Conservation (phyloP, 2,329 filamentous ascomycete genomes). For the Cladosporium sp. region DNA sequence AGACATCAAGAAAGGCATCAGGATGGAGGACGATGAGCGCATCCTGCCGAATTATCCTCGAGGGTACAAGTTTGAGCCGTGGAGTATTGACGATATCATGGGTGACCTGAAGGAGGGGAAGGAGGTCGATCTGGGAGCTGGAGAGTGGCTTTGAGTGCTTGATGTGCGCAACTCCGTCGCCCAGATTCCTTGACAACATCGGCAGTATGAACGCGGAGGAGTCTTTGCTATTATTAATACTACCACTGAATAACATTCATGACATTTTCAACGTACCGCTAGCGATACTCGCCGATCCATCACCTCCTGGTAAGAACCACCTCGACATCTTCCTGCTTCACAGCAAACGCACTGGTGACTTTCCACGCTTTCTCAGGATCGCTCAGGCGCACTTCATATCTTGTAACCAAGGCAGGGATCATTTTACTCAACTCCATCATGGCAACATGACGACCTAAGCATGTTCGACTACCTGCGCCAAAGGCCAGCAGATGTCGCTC, state of each 20-base stretch:
- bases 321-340: neutral
- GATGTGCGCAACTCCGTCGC: neutral
- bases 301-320: neutral
- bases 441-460: constrained; percentile 17
- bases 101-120: constrained; percentile 33
- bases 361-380: constrained; percentile 12
- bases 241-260: no score
- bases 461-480: constrained; percentile 18
- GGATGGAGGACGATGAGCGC: constrained; percentile 34
- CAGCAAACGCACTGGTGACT: neutral
- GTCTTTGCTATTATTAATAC: no score
- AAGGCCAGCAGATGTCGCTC: constrained; percentile 15
- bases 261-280: no score
- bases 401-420: constrained; percentile 15
- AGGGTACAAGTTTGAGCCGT: constrained; percentile 31
- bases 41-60: constrained; percentile 40
- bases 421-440: constrained; percentile 19
- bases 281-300: no score
- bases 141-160: constrained; percentile 23
- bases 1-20: constrained; percentile 35
- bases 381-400: constrained; percentile 15
- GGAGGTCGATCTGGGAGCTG: constrained; percentile 32
- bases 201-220: no score
- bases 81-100: constrained; percentile 42
- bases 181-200: neutral